Evolutionary conservation across 1,284 basidiomycete genomes (phyloP).

Genomic region (Porogramme epimiltina): DNA sequence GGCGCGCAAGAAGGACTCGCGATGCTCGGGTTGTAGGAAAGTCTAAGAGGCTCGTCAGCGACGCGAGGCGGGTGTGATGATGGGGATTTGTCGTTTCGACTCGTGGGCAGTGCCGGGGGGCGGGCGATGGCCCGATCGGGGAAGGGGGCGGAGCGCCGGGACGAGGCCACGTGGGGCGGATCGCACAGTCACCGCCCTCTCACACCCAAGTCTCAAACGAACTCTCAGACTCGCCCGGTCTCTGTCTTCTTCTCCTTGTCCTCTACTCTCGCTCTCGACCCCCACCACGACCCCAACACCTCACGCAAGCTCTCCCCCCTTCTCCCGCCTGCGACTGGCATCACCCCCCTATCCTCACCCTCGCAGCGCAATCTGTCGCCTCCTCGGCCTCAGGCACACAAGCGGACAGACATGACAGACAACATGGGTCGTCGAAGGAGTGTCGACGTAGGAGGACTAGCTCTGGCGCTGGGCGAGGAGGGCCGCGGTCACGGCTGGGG

Average conservation of each 20-base stretch:
- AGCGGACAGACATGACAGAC: conserved; percentile 11
- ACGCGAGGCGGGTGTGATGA: too few relatives aligned
- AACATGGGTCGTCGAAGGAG: conserved; percentile 56
- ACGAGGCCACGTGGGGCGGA: conserved; percentile 21
- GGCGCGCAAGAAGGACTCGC: too few relatives aligned
- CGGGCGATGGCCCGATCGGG: not conserved
- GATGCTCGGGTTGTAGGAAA: too few relatives aligned
- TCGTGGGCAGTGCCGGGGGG: not conserved
- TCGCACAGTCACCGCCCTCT: conserved; percentile 23
- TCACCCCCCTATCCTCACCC: not conserved
- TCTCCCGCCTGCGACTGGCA: conserved; percentile 1
- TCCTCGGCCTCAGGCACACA: not conserved
- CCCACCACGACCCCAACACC: not conserved
- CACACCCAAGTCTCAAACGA: too few relatives aligned
- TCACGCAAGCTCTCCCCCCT: not conserved
- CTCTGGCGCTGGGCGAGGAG: conserved; percentile 69
- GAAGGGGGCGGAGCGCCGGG: conserved; percentile 13
- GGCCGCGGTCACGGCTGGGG: conserved; percentile 76
- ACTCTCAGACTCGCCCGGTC: conserved; percentile 5
- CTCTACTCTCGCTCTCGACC: not conserved
- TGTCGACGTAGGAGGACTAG: conserved; percentile 84
- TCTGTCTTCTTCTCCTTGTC: not conserved
- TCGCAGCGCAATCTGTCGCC: not conserved
- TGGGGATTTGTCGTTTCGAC: too few relatives aligned
- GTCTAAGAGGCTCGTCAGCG: too few relatives aligned